These are phyloP conservation scores for Candida sithepensis DNA, from an alignment of 805 yeast genomes.

Conservation along the genomic window DNA sequence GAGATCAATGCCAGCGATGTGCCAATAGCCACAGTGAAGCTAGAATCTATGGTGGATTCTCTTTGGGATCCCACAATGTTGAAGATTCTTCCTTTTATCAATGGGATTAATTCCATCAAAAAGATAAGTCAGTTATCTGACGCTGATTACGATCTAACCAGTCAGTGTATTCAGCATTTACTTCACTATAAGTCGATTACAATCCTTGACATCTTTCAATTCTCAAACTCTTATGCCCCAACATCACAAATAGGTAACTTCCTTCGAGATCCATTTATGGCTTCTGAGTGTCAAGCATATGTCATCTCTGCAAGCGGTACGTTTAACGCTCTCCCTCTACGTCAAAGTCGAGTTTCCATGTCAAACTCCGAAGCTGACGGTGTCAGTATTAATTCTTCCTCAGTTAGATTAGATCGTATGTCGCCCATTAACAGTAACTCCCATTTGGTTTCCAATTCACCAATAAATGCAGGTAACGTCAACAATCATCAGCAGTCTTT, in stretches of 20 bases:
- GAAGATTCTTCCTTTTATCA: conserved; percentile 76
- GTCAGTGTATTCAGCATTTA: conserved; percentile 86
- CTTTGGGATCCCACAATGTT: conserved; percentile 98
- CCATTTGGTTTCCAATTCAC: background rate
- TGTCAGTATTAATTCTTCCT: conserved; percentile 16
- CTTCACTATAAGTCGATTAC: conserved; percentile 85
- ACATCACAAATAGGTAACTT: conserved; percentile 73
- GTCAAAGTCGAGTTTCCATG: conserved; percentile 24
- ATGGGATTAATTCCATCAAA: conserved; percentile 82
- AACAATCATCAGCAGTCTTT: conserved; percentile 2
- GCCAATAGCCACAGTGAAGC: conserved; percentile 82
- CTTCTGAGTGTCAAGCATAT: conserved; percentile 82
- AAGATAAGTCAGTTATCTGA: conserved; percentile 75
- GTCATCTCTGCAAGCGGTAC: conserved; percentile 47
- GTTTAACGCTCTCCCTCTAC: conserved; percentile 34
- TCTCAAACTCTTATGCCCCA: conserved; percentile 82
- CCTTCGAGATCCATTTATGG: conserved; percentile 59
- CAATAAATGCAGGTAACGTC: background rate
- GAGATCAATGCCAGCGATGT: conserved; percentile 78
- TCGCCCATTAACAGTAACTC: conserved; percentile 4
- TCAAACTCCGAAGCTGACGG: conserved; percentile 22
- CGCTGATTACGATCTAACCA: conserved; percentile 73
- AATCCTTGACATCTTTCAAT: conserved; percentile 84
- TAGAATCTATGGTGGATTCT: conserved; percentile 71
- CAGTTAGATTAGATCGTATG: conserved; percentile 9